Evolutionary conservation across 768 basidiomycete genomes (phyloP), one percentile per base, ranked within the genome.

Genomic region (Auricularia sp.): DNA sequence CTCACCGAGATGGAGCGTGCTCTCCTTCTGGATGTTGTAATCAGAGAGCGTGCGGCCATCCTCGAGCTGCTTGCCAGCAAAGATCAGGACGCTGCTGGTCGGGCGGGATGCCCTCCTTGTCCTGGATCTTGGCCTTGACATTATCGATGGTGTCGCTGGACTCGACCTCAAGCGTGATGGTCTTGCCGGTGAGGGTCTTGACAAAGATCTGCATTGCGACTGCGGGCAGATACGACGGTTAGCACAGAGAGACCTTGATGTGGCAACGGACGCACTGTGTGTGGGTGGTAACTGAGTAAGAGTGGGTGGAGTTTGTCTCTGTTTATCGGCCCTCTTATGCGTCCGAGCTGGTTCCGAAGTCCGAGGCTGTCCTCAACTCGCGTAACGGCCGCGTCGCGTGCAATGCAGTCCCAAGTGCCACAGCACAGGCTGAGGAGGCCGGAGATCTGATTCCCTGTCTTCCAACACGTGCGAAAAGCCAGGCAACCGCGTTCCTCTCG

Each of bases 31-130:
- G 70, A 96, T 94, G 74, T 94, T 92, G 74, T 93, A 92, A 69
- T 91, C 90, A 7, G 89, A 90, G 0, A 93, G 81, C 3, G 90
- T 96, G 61, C 94, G 87, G 3, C 94, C 94, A 71, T 97, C 94
- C 75, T 96, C 94, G 34, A 97, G 84, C 75, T 95, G 94, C 78
- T 96, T 95, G 66, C 94, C 94, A 58, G 94, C 94, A 68, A 95
- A 96, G 80, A 96, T 96, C n/a, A 96, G 78, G 68, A n/a, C 94
- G 92, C 73, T 95, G 92, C 70, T 93, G 93, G 77, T 94, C 91
- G 33, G 92, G 94, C 24, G 89, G 88, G 65, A 90, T 90, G 14
- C 85, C 89, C 75, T 91, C 89, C 80, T 90, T 91, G 73, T 91
- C 89, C 73, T 90, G 89, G 70, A 92, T 90, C 81, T 90, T 90